Conservation (phyloP, 768 basidiomycete genomes). For the Panaeolus papilionaceus region DNA sequence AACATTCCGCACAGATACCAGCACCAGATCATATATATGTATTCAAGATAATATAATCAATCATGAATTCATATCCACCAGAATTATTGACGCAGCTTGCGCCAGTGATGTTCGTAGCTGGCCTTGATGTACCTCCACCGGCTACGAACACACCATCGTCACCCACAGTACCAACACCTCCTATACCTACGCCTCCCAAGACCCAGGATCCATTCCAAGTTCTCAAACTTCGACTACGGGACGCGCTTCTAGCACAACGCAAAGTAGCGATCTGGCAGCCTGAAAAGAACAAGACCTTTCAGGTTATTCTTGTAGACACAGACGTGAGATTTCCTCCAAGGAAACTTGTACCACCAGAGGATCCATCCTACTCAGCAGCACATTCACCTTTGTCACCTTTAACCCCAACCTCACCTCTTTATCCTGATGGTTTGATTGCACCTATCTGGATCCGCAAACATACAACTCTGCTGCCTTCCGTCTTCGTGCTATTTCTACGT, state of each 20-base stretch:
- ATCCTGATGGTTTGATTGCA: conserved; percentile 95
- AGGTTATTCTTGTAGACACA: conserved; percentile 85
- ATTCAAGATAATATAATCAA: conserved; percentile 9
- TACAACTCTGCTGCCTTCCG: conserved; percentile 87
- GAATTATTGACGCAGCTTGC: conserved; percentile 89
- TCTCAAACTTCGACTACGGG: conserved; percentile 68
- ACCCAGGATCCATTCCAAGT: conserved; percentile 65
- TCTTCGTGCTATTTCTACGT: conserved; percentile 90
- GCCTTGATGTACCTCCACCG: conserved; percentile 57
- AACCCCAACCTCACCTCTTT: conserved; percentile 84
- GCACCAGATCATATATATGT: background rate
- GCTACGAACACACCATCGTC: conserved; percentile 25
- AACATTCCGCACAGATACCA: background rate
- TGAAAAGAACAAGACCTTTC: conserved; percentile 76
- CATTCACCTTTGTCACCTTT: conserved; percentile 96
- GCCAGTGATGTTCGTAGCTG: conserved; percentile 95
- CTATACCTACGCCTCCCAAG: conserved; percentile 35
- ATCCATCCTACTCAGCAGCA: conserved; percentile 58
- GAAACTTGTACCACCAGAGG: conserved; percentile 69
- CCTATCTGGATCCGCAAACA: conserved; percentile 99
- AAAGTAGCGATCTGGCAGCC: conserved; percentile 76
- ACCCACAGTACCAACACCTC: conserved; percentile 30
- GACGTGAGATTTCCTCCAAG: conserved; percentile 87
- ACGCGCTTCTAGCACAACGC: conserved; percentile 67
- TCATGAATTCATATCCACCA: conserved; percentile 92